phyloP scores from a whole-genome alignment of 257 asterid genomes.

The Nicotiana benthamiana region DNA sequence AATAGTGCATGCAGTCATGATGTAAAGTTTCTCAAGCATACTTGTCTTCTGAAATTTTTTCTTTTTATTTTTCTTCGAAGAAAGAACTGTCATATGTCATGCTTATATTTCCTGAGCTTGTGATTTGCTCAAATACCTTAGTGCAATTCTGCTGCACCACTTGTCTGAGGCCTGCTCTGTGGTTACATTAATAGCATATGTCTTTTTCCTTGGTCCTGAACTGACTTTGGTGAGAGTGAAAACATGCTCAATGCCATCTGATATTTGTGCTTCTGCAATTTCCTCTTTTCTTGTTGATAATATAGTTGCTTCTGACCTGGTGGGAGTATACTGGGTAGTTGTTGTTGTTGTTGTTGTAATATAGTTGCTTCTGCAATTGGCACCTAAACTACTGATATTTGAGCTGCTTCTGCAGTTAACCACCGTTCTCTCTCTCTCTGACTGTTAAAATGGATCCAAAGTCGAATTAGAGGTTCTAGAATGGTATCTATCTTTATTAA shows the following conservation, averaged over 20 bases:
- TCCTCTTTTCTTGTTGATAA: not conserved
- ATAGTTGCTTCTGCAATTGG: not conserved
- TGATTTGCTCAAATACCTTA: not conserved
- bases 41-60: not conserved
- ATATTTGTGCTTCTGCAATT: not conserved
- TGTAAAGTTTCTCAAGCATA: not conserved
- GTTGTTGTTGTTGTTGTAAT: no score
- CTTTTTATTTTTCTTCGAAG: not conserved
- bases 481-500: not conserved
- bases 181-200: not conserved
- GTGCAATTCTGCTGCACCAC: not conserved
- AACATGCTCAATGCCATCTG: not conserved
- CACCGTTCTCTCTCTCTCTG: not conserved
- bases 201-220: not conserved
- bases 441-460: not conserved
- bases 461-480: not conserved
- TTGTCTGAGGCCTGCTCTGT: not conserved
- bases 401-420: not conserved
- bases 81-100: not conserved
- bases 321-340: no score
- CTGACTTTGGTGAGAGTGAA: not conserved
- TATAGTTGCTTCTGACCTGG: no score
- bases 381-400: not conserved
- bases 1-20: not conserved
- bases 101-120: not conserved